Base-by-base conservation (phyloP, 179 eudicot genomes). In the Carnegiea gigantea region DNA sequence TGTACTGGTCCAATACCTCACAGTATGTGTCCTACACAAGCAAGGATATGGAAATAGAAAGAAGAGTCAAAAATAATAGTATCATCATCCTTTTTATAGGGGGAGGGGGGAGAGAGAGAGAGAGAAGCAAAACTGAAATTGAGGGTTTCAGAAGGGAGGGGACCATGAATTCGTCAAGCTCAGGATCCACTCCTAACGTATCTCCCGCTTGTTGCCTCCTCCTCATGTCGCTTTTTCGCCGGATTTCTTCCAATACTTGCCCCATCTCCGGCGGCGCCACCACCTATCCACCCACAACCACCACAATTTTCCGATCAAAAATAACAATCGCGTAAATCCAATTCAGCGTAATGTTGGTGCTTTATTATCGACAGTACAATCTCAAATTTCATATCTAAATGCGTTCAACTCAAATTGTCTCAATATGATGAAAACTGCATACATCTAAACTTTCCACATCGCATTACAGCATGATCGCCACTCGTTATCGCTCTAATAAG, bases 1-100 rank as follows among this genome's bases (percentile, higher is more conserved):
- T 96, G 84, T 89, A 94, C 80, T 93, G 94, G 80, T 88, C 87
- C 91, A 96, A 79, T 73, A 94, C 80, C 54, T 93, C 95, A 79
- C 89, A 90, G 81, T 92, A 95, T 18, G 90, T 88, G 76, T 92
- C 95, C 99, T 95, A 70, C 23, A 17, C 68, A 23, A 20, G n/a
- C 30, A 28, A 12, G 62, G 54, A 46, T 82, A 46, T 82, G 18
- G 68, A 46, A 53, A 17, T 30, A 77, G 38, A n/a, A 40, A 20
- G 18, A 13, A 20, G 10, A 80, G 53, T 24, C 73, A 68, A 68
- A 68, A 48, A n/a, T n/a, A 70, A 26, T 17, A 30, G 33, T 68
- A 28, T 68, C 40, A 68, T 68, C 73, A 30, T 68, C 40, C 43
- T 68, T 30, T 28, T 68, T 68, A 68, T 33, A 65, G 1, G 38